These are phyloP conservation scores for Melampsora occidentalis DNA, from an alignment of 1,284 basidiomycete genomes.

Conservation along the genomic window DNA sequence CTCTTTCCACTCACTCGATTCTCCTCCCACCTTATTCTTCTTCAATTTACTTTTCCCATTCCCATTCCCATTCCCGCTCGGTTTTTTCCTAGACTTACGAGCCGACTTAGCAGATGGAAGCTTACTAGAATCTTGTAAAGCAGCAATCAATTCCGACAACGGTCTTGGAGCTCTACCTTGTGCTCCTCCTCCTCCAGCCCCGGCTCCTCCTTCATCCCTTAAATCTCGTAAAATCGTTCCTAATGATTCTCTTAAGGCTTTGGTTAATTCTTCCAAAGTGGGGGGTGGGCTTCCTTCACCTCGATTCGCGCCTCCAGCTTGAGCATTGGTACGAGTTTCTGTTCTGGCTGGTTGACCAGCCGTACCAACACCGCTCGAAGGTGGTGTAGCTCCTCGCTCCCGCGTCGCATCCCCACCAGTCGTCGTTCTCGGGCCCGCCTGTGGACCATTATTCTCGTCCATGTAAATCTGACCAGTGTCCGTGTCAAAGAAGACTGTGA, in stretches of 20 bases:
- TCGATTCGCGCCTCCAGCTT: neutral
- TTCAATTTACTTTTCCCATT: too few relatives aligned
- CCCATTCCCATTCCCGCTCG: too few relatives aligned
- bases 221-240: constrained; percentile 15
- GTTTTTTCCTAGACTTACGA: too few relatives aligned
- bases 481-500: constrained; percentile 33
- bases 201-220: constrained; percentile 5
- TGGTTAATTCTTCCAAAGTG: constrained; percentile 23
- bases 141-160: too few relatives aligned
- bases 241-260: constrained; percentile 24
- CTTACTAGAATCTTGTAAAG: too few relatives aligned
- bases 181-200: neutral
- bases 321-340: neutral
- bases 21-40: too few relatives aligned
- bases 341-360: neutral
- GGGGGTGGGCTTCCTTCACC: neutral
- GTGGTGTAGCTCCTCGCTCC: too few relatives aligned
- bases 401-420: neutral
- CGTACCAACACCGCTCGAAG: too few relatives aligned
- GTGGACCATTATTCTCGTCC: constrained; percentile 11
- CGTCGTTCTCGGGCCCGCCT: neutral
- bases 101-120: too few relatives aligned
- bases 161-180: too few relatives aligned
- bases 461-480: constrained; percentile 31
- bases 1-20: too few relatives aligned